phyloP scores from a whole-genome alignment of 345 rosid genomes.

The Pugionium cornutum region DNA sequence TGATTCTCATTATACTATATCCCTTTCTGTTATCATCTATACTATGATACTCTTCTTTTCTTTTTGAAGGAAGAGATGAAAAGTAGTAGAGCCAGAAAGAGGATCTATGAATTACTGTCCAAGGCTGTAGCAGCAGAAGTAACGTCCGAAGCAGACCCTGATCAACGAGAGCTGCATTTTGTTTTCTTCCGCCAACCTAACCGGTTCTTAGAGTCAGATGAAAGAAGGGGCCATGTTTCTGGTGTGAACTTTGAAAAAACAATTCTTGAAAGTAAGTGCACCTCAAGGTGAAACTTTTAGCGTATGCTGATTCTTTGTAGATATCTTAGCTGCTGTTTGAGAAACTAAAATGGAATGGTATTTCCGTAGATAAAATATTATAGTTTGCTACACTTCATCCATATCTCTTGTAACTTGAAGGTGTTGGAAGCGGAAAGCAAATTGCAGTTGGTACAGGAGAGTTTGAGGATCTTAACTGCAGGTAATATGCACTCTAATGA shows the following conservation, averaged over 20 bases:
- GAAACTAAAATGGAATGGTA: background rate
- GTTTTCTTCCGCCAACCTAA: constrained; percentile 82
- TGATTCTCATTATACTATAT: background rate
- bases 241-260: constrained; percentile 81
- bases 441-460: constrained; percentile 76
- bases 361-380: background rate
- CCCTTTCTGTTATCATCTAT: background rate
- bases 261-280: constrained; percentile 57
- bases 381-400: constrained; percentile 4
- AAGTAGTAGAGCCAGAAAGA: constrained; percentile 60
- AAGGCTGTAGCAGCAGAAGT: constrained; percentile 53
- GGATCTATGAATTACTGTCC: constrained; percentile 71
- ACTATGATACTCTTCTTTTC: constrained; percentile 18
- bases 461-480: constrained; percentile 72
- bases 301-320: constrained; percentile 7
- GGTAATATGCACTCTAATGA: constrained; percentile 47
- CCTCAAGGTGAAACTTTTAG: background rate
- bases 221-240: constrained; percentile 61
- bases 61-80: constrained; percentile 73
- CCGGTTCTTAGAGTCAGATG: constrained; percentile 62
- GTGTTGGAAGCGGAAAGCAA: constrained; percentile 67
- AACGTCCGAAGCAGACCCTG: constrained; percentile 49
- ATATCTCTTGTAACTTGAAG: constrained; percentile 46
- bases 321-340: constrained; percentile 5
- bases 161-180: constrained; percentile 78